Conservation (phyloP, 2,329 filamentous ascomycete species). For the Rasamsonia emersonii region DNA sequence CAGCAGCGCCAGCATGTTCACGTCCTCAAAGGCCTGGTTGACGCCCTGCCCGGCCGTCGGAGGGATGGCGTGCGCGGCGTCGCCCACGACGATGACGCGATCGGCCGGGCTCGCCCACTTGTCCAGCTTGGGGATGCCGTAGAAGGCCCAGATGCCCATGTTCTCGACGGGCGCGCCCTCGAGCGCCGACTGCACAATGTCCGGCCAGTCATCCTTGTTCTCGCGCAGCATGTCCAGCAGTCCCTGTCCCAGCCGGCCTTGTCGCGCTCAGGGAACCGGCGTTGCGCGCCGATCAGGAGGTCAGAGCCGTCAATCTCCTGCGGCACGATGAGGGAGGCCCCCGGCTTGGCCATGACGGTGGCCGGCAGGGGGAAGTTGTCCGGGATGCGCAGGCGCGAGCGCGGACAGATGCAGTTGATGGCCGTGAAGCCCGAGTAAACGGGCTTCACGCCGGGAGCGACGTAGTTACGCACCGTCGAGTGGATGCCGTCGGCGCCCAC, state of each 20-base stretch:
- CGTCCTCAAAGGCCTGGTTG: slow-evolving; percentile 50
- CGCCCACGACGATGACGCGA: slow-evolving; percentile 45
- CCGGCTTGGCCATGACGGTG: slow-evolving; percentile 25
- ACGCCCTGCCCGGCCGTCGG: slow-evolving; percentile 54
- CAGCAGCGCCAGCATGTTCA: slow-evolving; percentile 37
- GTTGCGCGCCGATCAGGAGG: slow-evolving; percentile 29
- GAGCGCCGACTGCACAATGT: slow-evolving; percentile 7
- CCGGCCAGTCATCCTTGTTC: slow-evolving; percentile 16
- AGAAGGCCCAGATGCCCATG: slow-evolving; percentile 5
- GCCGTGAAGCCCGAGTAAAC: slow-evolving; percentile 39
- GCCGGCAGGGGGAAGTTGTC: slow-evolving; percentile 19
- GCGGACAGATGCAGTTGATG: slow-evolving; percentile 12
- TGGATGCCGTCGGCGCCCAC: slow-evolving; percentile 55
- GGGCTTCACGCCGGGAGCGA: slow-evolving; percentile 42
- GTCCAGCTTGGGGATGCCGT: slow-evolving; percentile 6
- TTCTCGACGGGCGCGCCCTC: not conserved
- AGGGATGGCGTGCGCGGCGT: slow-evolving; percentile 55
- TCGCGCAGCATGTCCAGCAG: slow-evolving; percentile 15
- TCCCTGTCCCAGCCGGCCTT: slow-evolving; percentile 23
- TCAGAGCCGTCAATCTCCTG: slow-evolving; percentile 26
- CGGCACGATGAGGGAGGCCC: slow-evolving; percentile 30
- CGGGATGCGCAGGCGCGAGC: slow-evolving; percentile 3
- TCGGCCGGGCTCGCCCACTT: slow-evolving; percentile 3
- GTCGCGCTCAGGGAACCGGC: slow-evolving; percentile 20
- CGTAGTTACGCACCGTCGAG: slow-evolving; percentile 44